Percentiles rank a stretch among this genome's conserved stretches.
Conservation (phyloP, 495 filamentous ascomycete species). For the Hypomontagnella monticulosa region DNA sequence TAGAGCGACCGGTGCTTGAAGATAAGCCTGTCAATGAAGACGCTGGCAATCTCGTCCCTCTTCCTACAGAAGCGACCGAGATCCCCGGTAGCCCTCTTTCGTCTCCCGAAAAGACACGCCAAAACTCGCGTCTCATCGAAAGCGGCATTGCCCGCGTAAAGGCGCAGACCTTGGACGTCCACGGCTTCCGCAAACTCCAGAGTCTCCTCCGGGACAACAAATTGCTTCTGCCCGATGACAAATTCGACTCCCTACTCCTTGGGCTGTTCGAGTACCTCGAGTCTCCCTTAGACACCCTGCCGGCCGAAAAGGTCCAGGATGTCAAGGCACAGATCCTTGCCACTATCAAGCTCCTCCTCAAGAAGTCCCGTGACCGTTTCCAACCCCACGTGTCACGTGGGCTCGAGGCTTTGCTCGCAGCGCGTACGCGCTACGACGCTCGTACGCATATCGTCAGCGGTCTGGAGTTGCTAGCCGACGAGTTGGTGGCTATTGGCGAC, state of each 20-base stretch:
- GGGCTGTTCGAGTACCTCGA: constrained; percentile 82
- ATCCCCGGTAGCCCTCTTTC: constrained; percentile 32
- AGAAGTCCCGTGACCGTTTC: constrained; percentile 71
- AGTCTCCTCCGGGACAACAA: constrained; percentile 77
- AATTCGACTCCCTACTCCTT: constrained; percentile 77
- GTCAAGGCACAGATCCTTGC: constrained; percentile 85
- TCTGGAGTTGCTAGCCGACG: constrained; percentile 62
- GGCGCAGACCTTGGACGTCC: constrained; percentile 77
- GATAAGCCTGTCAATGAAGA: constrained; percentile 64
- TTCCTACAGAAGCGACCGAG: constrained; percentile 28
- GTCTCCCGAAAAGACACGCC: constrained; percentile 61
- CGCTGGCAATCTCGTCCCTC: constrained; percentile 51
- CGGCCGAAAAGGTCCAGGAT: constrained; percentile 69
- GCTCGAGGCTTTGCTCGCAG: constrained; percentile 72
- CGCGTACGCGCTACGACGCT: constrained; percentile 68
- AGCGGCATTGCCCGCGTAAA: constrained; percentile 81
- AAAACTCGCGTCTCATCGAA: constrained; percentile 67
- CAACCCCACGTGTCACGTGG: constrained; percentile 70
- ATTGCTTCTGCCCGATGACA: constrained; percentile 62
- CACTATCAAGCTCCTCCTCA: constrained; percentile 80
- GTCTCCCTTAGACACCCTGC: constrained; percentile 55
- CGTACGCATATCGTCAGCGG: constrained; percentile 64
- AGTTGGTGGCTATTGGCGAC: constrained; percentile 62
- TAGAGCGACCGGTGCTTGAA: constrained; percentile 58
- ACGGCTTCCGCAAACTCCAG: constrained; percentile 89